phyloP scores from a whole-genome alignment of 108 stramenopile species.

The Poteriospumella lacustris region DNA sequence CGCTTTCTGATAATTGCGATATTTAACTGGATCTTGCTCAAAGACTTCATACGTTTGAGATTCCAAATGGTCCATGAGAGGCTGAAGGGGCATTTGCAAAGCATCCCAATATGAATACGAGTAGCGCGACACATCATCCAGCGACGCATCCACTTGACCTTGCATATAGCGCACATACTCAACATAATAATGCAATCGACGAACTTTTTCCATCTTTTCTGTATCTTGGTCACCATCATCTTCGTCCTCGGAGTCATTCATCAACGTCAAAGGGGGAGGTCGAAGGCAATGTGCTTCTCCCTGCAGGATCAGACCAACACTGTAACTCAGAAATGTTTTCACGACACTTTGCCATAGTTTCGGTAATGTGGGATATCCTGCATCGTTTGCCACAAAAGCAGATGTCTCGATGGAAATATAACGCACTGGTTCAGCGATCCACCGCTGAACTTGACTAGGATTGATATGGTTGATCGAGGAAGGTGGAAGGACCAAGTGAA shows the following conservation, averaged over 20 bases:
- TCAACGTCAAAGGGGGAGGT: neutral
- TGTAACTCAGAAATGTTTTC: conserved; percentile 46
- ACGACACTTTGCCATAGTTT: conserved; percentile 73
- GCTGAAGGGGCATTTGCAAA: conserved; percentile 91
- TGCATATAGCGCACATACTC: conserved; percentile 74
- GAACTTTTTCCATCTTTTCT: neutral
- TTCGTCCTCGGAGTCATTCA: neutral
- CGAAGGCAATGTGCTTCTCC: conserved; percentile 28
- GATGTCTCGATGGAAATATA: conserved; percentile 64
- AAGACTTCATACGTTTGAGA: conserved; percentile 93
- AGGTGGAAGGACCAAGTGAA: neutral
- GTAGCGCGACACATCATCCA: conserved; percentile 61
- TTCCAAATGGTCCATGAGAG: conserved; percentile 91
- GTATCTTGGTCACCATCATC: neutral
- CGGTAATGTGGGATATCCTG: conserved; percentile 78
- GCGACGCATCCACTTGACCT: conserved; percentile 51
- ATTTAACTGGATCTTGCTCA: conserved; percentile 95
- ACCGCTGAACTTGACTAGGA: conserved; percentile 58
- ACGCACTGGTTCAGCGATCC: conserved; percentile 68
- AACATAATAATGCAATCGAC: conserved; percentile 32
- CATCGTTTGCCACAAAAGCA: conserved; percentile 79
- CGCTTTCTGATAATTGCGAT: conserved; percentile 77
- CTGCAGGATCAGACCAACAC: conserved; percentile 40
- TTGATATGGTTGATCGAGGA: neutral
- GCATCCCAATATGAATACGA: conserved; percentile 78